These are phyloP conservation scores for Steccherinum ochraceum DNA, from an alignment of 768 basidiomycete genomes.

Conservation along the genomic window DNA sequence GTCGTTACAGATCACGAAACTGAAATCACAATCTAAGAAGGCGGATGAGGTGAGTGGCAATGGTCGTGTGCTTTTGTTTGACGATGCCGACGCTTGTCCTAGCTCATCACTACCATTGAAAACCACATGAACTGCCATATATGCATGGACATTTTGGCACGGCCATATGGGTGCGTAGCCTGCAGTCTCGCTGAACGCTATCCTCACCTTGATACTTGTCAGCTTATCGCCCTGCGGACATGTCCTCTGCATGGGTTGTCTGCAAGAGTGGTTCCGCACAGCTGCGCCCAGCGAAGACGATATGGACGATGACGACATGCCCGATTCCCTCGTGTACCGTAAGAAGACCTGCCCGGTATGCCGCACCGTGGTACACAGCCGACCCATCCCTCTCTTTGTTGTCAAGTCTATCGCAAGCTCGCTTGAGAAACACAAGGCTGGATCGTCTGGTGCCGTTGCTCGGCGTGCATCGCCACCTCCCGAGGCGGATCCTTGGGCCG, in stretches of 20 bases:
- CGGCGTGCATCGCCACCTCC: slow-evolving; percentile 26
- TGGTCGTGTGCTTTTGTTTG: background rate
- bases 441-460: slow-evolving; percentile 8
- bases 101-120: slow-evolving; percentile 56
- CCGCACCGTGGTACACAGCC: slow-evolving; percentile 46
- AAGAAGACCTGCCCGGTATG: slow-evolving; percentile 72
- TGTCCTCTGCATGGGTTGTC: slow-evolving; percentile 63
- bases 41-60: slow-evolving; percentile 46
- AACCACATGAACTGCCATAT: slow-evolving; percentile 65
- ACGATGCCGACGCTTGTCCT: background rate
- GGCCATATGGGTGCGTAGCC: slow-evolving; percentile 58
- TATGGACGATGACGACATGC: slow-evolving; percentile 34
- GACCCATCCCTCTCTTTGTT: slow-evolving; percentile 65
- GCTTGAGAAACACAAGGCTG: slow-evolving; percentile 38
- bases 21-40: slow-evolving; percentile 49
- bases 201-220: slow-evolving; percentile 6
- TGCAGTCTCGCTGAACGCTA: background rate
- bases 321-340: slow-evolving; percentile 45
- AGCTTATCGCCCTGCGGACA: slow-evolving; percentile 76
- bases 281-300: slow-evolving; percentile 47
- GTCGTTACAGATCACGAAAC: slow-evolving; percentile 44
- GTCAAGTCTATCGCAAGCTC: slow-evolving; percentile 53
- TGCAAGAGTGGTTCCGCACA: slow-evolving; percentile 74
- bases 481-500: slow-evolving; percentile 60
- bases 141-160: slow-evolving; percentile 62